These are phyloP conservation scores for Myxozyma sirexii DNA, from an alignment of 805 yeast genomes.

Conservation along the genomic window DNA sequence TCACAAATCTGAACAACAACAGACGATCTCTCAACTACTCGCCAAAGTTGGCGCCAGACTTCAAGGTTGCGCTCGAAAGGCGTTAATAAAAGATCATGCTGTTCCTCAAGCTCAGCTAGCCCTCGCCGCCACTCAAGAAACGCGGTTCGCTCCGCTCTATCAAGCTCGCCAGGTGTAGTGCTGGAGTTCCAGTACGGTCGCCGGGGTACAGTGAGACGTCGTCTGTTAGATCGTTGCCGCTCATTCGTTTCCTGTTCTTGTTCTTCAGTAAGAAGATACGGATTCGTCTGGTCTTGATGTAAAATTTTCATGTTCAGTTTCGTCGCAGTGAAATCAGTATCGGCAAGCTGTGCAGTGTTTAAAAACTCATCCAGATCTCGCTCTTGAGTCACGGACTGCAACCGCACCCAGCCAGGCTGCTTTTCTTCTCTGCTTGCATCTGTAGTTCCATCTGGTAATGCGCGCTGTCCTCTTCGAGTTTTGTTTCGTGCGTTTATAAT, in stretches of 20 bases:
- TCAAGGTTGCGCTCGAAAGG: slow-evolving; percentile 97
- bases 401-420: slow-evolving; percentile 81
- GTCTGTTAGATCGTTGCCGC: slow-evolving; percentile 56
- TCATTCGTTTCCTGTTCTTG: slow-evolving; percentile 58
- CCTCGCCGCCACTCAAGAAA: slow-evolving; percentile 94
- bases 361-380: slow-evolving; percentile 90
- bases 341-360: slow-evolving; percentile 93
- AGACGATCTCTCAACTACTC: slow-evolving; percentile 94
- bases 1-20: slow-evolving; percentile 95
- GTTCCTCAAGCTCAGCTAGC: slow-evolving; percentile 81
- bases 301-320: slow-evolving; percentile 81
- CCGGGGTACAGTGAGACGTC: slow-evolving; percentile 82
- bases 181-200: slow-evolving; percentile 82
- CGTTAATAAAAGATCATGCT: slow-evolving; percentile 80
- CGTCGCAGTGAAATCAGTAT: slow-evolving; percentile 94
- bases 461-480: slow-evolving; percentile 15
- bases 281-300: slow-evolving; percentile 60
- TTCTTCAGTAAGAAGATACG: slow-evolving; percentile 63
- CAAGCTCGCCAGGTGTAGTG: slow-evolving; percentile 75
- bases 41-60: slow-evolving; percentile 98
- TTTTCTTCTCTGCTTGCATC: not conserved
- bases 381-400: slow-evolving; percentile 94
- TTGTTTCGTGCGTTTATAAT: slow-evolving; percentile 29
- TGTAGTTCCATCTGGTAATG: slow-evolving; percentile 19
- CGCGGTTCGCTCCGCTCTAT: slow-evolving; percentile 84